Evolutionary conservation across 495 filamentous ascomycete genomes (phyloP).

Genomic region (Neurospora africana): DNA sequence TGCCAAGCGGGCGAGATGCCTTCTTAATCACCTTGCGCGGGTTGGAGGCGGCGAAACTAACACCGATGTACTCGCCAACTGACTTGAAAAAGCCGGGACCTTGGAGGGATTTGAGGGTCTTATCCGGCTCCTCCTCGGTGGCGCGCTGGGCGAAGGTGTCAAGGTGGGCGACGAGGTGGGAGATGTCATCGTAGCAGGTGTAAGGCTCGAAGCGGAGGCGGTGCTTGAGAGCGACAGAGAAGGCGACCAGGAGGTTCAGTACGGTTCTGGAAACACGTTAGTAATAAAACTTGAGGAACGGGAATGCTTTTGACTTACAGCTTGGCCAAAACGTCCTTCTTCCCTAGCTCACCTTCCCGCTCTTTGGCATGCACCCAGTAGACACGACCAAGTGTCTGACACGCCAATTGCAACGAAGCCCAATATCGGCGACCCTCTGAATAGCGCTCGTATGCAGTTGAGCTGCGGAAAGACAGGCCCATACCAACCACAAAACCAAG

Average conservation of each 20-base stretch:
- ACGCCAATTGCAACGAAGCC: constrained; percentile 60
- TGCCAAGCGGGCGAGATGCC: constrained; percentile 52
- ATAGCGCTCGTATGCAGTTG: constrained; percentile 78
- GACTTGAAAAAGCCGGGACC: constrained; percentile 47
- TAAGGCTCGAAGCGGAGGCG: constrained; percentile 83
- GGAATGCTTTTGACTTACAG: constrained; percentile 28
- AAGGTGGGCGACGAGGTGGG: constrained; percentile 47
- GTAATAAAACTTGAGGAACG: background rate
- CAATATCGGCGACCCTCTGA: constrained; percentile 68
- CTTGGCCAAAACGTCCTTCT: constrained; percentile 64
- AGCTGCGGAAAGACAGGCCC: constrained; percentile 71
- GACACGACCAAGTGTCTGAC: constrained; percentile 62
- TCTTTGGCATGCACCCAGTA: constrained; percentile 71
- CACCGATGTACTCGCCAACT: constrained; percentile 57
- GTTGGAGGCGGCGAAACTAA: constrained; percentile 62
- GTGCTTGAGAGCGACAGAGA: constrained; percentile 68
- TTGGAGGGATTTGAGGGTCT: constrained; percentile 22
- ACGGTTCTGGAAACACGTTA: constrained; percentile 41
- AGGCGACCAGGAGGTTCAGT: constrained; percentile 74
- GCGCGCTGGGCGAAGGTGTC: constrained; percentile 63
- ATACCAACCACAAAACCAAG: constrained; percentile 85
- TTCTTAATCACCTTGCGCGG: constrained; percentile 62
- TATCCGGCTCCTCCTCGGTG: constrained; percentile 39
- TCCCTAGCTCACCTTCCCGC: constrained; percentile 48
- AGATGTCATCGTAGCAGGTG: constrained; percentile 60